Percentiles rank a stretch among this genome's conserved stretches.
Conservation (phyloP, 2,329 filamentous ascomycete species). For the Leptographium radiaticola region DNA sequence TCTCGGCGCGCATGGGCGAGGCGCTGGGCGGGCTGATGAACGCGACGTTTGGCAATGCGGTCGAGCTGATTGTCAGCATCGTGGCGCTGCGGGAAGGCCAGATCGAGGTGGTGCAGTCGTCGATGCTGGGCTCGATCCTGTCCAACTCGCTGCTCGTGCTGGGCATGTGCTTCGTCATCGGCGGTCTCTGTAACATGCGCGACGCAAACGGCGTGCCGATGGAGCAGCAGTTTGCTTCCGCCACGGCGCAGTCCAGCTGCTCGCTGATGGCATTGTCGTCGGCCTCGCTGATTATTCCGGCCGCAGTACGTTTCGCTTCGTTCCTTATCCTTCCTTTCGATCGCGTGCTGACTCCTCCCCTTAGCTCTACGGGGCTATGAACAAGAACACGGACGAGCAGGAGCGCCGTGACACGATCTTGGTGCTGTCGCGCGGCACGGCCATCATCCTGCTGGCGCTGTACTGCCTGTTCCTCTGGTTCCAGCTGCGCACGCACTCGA, state of each 20-base stretch:
- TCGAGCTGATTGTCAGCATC: constrained; percentile 76
- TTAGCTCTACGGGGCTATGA: constrained; percentile 53
- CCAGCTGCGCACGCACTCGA: constrained; percentile 62
- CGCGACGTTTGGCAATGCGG: constrained; percentile 68
- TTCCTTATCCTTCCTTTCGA: background rate
- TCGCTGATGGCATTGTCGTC: constrained; percentile 66
- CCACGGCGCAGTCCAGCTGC: constrained; percentile 63
- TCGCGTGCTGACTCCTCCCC: background rate
- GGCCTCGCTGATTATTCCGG: constrained; percentile 67
- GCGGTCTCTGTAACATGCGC: constrained; percentile 51
- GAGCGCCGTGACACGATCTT: constrained; percentile 46
- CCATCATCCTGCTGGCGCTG: constrained; percentile 60
- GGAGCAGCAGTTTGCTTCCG: constrained; percentile 63
- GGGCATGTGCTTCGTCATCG: constrained; percentile 78
- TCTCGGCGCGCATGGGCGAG: constrained; percentile 58
- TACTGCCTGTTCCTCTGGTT: constrained; percentile 69
- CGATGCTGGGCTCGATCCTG: constrained; percentile 79
- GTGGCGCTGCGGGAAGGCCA: constrained; percentile 75
- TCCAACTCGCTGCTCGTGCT: constrained; percentile 81
- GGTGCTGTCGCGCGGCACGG: constrained; percentile 60
- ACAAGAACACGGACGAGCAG: constrained; percentile 23
- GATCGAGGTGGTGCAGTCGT: constrained; percentile 84
- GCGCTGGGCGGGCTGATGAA: constrained; percentile 63
- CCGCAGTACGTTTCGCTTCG: constrained; percentile 34
- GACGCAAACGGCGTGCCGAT: constrained; percentile 40